Conservation (phyloP, 306 rosid species). For the Gastrolobium villosum region DNA sequence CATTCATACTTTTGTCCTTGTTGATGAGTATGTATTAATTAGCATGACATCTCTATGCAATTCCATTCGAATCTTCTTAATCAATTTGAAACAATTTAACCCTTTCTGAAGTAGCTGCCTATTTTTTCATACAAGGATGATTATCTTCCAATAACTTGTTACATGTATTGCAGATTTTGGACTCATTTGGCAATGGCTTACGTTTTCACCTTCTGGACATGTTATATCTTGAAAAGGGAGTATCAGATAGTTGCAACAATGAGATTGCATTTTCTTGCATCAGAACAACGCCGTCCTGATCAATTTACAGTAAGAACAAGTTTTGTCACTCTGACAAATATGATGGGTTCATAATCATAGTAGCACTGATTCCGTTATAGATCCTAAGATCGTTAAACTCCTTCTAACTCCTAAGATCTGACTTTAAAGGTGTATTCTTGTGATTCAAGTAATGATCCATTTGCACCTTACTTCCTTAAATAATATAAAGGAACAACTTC, state of each 20-base stretch:
- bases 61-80: constrained; percentile 3
- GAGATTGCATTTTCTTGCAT: constrained; percentile 92
- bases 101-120: neutral
- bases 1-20: neutral
- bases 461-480: constrained; percentile 5
- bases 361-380: constrained; percentile 20
- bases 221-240: constrained; percentile 85
- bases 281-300: constrained; percentile 87
- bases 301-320: constrained; percentile 84
- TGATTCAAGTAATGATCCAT: neutral
- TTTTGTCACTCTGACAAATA: neutral
- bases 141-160: constrained; percentile 41
- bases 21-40: neutral
- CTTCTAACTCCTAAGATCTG: neutral
- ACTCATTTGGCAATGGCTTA: constrained; percentile 97
- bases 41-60: neutral
- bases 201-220: constrained; percentile 94
- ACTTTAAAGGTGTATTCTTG: neutral
- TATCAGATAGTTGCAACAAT: constrained; percentile 81
- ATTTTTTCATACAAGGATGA: constrained; percentile 25
- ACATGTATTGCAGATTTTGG: constrained; percentile 84
- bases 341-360: constrained; percentile 24
- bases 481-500: neutral
- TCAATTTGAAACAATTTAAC: constrained; percentile 27
- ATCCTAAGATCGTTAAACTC: constrained; percentile 22